Percentiles rank a stretch among this genome's conserved stretches.
phyloP scores from a whole-genome alignment of 257 asterid species.

The Solanum chiquidenum region DNA sequence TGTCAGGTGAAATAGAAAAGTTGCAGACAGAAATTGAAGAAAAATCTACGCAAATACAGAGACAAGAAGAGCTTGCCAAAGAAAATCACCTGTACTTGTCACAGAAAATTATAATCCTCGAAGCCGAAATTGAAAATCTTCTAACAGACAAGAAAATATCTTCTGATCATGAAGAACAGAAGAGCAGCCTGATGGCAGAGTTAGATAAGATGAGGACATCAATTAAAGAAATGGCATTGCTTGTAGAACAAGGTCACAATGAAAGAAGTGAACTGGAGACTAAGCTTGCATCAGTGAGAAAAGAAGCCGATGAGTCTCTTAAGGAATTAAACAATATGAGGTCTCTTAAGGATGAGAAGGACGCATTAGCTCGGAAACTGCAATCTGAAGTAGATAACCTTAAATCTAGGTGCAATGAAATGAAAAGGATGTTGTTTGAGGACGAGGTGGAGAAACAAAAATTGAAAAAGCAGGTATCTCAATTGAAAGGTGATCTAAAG shows the following conservation, averaged over 20 bases:
- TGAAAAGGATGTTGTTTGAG: conserved; percentile 24
- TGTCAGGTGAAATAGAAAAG: conserved; percentile 26
- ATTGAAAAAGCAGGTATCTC: conserved; percentile 41
- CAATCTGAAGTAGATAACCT: conserved; percentile 39
- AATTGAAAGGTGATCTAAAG: conserved; percentile 43
- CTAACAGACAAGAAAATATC: conserved; percentile 19
- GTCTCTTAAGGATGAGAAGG: conserved; percentile 47
- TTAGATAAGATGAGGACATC: conserved; percentile 34
- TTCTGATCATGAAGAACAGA: conserved; percentile 27
- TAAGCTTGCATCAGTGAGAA: conserved; percentile 19
- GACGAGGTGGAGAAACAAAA: conserved; percentile 56
- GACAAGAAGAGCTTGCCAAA: conserved; percentile 34
- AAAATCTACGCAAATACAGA: conserved; percentile 26
- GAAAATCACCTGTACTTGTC: conserved; percentile 30
- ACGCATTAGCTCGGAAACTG: conserved; percentile 22
- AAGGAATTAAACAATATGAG: conserved; percentile 32
- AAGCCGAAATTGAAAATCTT: conserved; percentile 33
- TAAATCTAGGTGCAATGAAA: conserved; percentile 29
- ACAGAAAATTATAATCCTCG: conserved; percentile 39
- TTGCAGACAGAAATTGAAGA: conserved; percentile 45
- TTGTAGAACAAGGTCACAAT: conserved; percentile 25
- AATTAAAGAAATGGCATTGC: conserved; percentile 33
- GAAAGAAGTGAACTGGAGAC: conserved; percentile 45
- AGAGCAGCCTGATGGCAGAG: conserved; percentile 29
- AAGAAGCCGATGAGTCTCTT: conserved; percentile 28